Base-by-base conservation (phyloP, 495 filamentous ascomycete species). In the Bacidia gigantensis region DNA sequence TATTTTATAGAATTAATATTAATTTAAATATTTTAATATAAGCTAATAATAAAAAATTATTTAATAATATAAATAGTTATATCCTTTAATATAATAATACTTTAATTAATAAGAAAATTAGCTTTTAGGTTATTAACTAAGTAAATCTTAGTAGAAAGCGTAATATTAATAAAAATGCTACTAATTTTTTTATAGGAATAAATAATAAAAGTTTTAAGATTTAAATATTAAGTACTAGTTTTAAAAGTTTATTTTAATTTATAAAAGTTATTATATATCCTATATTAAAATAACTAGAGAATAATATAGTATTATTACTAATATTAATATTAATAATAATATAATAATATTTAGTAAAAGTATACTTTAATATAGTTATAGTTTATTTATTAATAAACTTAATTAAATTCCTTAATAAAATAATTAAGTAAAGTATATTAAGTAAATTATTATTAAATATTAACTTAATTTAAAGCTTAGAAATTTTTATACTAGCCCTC, bases 361-460 rank as follows among this genome's bases (percentile, higher is more conserved):
- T 12, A 22, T 12, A 45, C 11, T 18, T n/a, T 49, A 51, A 20
- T 54, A 48, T 55, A 53, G 5, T 17, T 55, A 22, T 11, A 22
- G 20, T 9, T 20, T 35, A 54, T 18, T 54, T 11, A 23, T 25
- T 54, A 46, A 56, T 46, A 5, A 54, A 39, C 20, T 52, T 35
- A 46, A 35, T 22, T 57, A 25, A 47, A 55, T 54, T 38, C 11
- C 41, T 55, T 55, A 55, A 53, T 39, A 38, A 9, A 14, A 26
- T 53, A 53, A 49, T 55, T 35, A 51, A 26, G 26, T 38, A 43
- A 52, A 20, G 42, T 42, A 25, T 17, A n/a, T 52, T 25, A 21
- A 43, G 52, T 18, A 9, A 17, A 17, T 22, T 10, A 10, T 39
- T 39, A n/a, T 10, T 39, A 10, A 39, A 10, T 10, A 10, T 39